Evolutionary conservation across 1,284 basidiomycete species (phyloP).

Genomic region (Ganoderma resinaceum): DNA sequence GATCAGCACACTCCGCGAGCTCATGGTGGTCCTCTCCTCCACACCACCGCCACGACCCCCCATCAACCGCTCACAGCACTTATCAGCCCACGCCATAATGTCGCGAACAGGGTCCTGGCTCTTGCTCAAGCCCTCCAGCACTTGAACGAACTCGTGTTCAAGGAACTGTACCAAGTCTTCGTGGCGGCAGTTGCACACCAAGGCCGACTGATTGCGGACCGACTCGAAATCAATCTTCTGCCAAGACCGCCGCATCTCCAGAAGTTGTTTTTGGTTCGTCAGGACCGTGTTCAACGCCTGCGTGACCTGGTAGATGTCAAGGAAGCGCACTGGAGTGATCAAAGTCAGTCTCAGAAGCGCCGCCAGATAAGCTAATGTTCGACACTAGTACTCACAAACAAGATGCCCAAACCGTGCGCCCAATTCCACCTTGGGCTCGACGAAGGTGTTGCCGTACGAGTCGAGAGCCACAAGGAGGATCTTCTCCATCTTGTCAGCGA

Average conservation of each 20-base stretch:
- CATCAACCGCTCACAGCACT: constrained; percentile 85
- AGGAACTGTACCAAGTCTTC: constrained; percentile 85
- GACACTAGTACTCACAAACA: constrained; percentile 72
- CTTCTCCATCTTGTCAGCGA: constrained; percentile 93
- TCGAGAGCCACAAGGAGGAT: constrained; percentile 82
- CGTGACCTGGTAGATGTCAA: constrained; percentile 90
- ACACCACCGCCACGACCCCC: constrained; percentile 62
- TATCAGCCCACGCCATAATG: constrained; percentile 89
- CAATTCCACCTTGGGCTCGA: constrained; percentile 88
- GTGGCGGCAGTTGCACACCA: constrained; percentile 90
- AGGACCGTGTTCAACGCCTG: constrained; percentile 86
- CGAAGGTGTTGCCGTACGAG: constrained; percentile 86
- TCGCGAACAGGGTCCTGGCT: constrained; percentile 84
- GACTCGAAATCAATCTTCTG: constrained; percentile 88
- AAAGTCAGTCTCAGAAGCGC: not conserved
- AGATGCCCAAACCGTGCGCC: constrained; percentile 89
- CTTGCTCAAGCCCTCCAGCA: constrained; percentile 76
- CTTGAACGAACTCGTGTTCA: constrained; percentile 82
- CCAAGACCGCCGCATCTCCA: constrained; percentile 88
- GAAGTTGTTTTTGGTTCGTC: constrained; percentile 83
- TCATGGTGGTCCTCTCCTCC: constrained; percentile 83
- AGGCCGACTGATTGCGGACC: constrained; percentile 87
- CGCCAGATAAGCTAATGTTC: not conserved
- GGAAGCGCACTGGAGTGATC: constrained; percentile 71
- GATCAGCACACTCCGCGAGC: constrained; percentile 84